Evolutionary conservation across 805 yeast genomes (phyloP).

Genomic region (Candida ipomoeae): DNA sequence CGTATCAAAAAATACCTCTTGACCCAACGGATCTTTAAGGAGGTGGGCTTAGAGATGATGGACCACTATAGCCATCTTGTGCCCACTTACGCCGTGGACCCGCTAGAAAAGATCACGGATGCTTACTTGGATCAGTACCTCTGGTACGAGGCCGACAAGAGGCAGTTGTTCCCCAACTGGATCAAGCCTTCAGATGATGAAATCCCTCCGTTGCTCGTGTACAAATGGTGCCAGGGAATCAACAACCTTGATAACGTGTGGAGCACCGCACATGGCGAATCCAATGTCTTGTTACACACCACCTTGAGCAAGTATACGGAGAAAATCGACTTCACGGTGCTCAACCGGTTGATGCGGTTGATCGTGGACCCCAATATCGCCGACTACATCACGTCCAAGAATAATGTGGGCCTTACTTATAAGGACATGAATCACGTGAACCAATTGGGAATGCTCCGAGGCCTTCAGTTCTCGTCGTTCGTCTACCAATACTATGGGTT

Average conservation of each 20-base stretch:
- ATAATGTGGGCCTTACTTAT: slow-evolving; percentile 74
- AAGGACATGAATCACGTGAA: slow-evolving; percentile 96
- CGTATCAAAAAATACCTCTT: slow-evolving; percentile 77
- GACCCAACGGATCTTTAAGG: slow-evolving; percentile 90
- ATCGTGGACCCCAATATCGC: slow-evolving; percentile 89
- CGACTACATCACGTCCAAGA: slow-evolving; percentile 89
- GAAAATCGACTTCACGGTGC: slow-evolving; percentile 80
- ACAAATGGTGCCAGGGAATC: slow-evolving; percentile 92
- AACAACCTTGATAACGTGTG: slow-evolving; percentile 76
- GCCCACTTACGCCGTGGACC: slow-evolving; percentile 87
- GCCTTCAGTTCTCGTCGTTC: slow-evolving; percentile 86
- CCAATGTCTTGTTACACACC: slow-evolving; percentile 82
- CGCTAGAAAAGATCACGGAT: slow-evolving; percentile 91
- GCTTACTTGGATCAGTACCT: slow-evolving; percentile 92
- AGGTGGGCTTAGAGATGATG: slow-evolving; percentile 81
- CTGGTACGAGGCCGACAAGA: slow-evolving; percentile 91
- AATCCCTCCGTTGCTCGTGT: slow-evolving; percentile 85
- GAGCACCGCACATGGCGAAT: slow-evolving; percentile 70
- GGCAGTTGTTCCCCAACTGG: slow-evolving; percentile 92
- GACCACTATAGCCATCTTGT: slow-evolving; percentile 80
- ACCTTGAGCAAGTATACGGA: slow-evolving; percentile 68
- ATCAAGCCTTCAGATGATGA: slow-evolving; percentile 92
- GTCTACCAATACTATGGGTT: slow-evolving; percentile 88
- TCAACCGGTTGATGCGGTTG: slow-evolving; percentile 75
- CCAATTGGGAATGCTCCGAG: slow-evolving; percentile 82